Conservation (phyloP, 352 stramenopile genomes). For the Pythium insidiosum region DNA sequence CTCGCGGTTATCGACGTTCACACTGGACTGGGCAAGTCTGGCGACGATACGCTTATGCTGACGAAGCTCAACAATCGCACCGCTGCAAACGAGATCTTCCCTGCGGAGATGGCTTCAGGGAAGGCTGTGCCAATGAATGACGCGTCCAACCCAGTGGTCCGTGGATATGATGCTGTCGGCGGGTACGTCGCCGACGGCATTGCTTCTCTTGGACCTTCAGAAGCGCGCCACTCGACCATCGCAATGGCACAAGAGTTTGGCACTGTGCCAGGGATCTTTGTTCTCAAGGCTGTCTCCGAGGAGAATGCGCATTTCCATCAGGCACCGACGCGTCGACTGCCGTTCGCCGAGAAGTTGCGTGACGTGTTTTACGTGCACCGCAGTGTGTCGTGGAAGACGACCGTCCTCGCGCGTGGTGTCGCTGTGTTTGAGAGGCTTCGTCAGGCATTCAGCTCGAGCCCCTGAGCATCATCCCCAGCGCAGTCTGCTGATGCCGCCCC, state of each 20-base stretch:
- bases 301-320: constrained; percentile 59
- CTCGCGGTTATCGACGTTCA: constrained; percentile 90
- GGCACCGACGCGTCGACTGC: constrained; percentile 28
- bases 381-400: constrained; percentile 49
- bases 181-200: constrained; percentile 39
- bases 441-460: neutral
- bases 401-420: constrained; percentile 41
- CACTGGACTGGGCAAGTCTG: constrained; percentile 81
- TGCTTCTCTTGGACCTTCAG: constrained; percentile 27
- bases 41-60: constrained; percentile 38
- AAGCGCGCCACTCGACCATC: constrained; percentile 16
- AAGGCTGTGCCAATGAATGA: neutral
- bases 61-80: constrained; percentile 4
- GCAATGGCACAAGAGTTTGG: constrained; percentile 62
- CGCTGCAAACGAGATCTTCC: constrained; percentile 11
- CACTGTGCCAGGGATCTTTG: constrained; percentile 43
- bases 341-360: constrained; percentile 50
- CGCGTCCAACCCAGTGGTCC: neutral
- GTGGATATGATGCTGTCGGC: constrained; percentile 18
- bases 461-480: neutral
- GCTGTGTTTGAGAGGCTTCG: constrained; percentile 37
- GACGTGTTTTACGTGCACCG: constrained; percentile 77
- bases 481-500: too few species aligned
- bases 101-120: neutral
- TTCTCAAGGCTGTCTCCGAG: constrained; percentile 48